A percentile compares a stretch with the other conserved stretches of the same genome.
Evolutionary conservation across 371 early-diverging fungal species (phyloP).

Genomic region (Mucor indicus): DNA sequence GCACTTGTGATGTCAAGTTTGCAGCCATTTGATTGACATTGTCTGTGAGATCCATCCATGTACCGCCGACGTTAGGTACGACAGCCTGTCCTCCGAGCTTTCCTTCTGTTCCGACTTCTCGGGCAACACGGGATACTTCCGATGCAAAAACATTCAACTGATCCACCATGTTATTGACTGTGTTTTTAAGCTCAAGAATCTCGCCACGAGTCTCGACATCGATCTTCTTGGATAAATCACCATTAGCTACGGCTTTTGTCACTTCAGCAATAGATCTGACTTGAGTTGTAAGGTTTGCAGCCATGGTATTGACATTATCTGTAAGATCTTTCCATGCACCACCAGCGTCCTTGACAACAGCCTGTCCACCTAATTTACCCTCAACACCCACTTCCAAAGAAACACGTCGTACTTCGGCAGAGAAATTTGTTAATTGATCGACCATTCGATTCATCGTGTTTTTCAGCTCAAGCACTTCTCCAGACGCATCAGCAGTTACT

Average conservation of each 20-base stretch:
- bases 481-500: conserved; percentile 33
- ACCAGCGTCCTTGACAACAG: conserved; percentile 46
- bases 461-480: conserved; percentile 37
- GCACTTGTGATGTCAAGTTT: conserved; percentile 46
- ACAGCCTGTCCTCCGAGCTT: conserved; percentile 34
- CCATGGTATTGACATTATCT: conserved; percentile 64
- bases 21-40: conserved; percentile 49
- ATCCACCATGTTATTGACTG: conserved; percentile 47
- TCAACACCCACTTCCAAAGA: conserved; percentile 55
- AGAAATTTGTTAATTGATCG: conserved; percentile 36
- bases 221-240: conserved; percentile 48
- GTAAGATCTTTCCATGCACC: conserved; percentile 71
- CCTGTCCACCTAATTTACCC: conserved; percentile 52
- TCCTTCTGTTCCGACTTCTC: conserved; percentile 53
- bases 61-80: conserved; percentile 42
- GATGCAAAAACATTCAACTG: conserved; percentile 35
- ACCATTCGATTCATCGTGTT: conserved; percentile 47
- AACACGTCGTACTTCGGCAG: conserved; percentile 47
- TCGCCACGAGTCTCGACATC: conserved; percentile 39
- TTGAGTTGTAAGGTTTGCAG: conserved; percentile 59
- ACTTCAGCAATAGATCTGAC: conserved; percentile 58
- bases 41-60: conserved; percentile 49
- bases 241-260: conserved; percentile 57
- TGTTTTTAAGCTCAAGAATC: conserved; percentile 41
- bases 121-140: conserved; percentile 39